Percentiles rank a stretch among this genome's conserved stretches.
Conservation (phyloP, 1,284 basidiomycete species). For the Cronartium ribicola region DNA sequence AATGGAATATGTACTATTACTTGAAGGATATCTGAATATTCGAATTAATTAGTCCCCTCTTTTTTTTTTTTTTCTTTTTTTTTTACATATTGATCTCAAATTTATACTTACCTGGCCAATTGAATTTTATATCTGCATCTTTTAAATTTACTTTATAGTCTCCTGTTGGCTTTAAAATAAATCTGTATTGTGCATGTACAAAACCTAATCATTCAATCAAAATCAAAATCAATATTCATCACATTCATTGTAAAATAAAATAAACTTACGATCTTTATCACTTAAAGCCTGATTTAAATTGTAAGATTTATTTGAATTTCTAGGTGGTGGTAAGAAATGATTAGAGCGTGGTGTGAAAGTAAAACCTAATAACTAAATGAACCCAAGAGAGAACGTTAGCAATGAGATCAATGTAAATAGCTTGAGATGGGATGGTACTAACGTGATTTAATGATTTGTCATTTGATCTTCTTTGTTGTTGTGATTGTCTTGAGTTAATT, state of each 20-base stretch:
- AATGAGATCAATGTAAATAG: not conserved
- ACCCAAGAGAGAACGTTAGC: not conserved
- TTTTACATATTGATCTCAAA: too few species aligned
- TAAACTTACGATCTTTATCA: conserved; percentile 37
- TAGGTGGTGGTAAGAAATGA: conserved; percentile 14
- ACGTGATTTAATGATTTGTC: conserved; percentile 11
- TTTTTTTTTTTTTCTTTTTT: too few species aligned
- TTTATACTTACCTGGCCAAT: conserved; percentile 34
- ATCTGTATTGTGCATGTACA: conserved; percentile 88
- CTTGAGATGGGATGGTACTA: not conserved
- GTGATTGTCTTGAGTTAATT: conserved; percentile 7
- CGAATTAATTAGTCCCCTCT: too few species aligned
- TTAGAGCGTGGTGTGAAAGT: conserved; percentile 26
- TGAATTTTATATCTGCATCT: conserved; percentile 64
- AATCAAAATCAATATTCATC: too few species aligned
- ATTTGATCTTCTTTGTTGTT: conserved; percentile 6
- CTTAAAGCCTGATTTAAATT: conserved; percentile 14
- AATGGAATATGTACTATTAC: conserved; percentile 76
- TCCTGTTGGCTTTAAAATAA: conserved; percentile 82
- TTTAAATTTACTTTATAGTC: conserved; percentile 93
- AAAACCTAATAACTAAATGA: conserved; percentile 26
- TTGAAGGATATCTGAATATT: conserved; percentile 94
- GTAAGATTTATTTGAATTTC: conserved; percentile 20
- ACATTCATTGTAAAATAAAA: too few species aligned
- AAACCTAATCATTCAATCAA: too few species aligned